Evolutionary conservation across 192 early-diverging fungal genomes (phyloP).

Genomic region (Entomortierella lignicola): DNA sequence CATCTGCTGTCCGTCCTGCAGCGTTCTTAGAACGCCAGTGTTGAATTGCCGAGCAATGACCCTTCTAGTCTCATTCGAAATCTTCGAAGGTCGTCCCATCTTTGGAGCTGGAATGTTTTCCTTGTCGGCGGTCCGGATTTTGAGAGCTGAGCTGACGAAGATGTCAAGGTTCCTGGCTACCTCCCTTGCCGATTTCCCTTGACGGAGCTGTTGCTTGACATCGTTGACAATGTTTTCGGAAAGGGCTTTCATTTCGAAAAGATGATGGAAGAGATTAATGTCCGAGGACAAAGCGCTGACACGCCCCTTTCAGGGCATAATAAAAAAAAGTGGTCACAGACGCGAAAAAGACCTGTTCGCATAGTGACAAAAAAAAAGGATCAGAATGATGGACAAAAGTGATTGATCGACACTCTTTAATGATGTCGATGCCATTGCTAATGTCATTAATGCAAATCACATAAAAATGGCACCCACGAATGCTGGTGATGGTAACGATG

Average conservation of each 20-base stretch:
- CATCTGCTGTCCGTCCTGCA: not conserved
- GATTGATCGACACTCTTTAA: too few species aligned
- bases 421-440: too few species aligned
- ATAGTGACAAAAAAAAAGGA: too few species aligned
- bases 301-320: too few species aligned
- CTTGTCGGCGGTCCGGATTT: slow-evolving; percentile 5
- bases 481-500: too few species aligned
- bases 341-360: too few species aligned
- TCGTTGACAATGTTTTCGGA: not conserved
- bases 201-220: not conserved
- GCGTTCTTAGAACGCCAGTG: slow-evolving; percentile 9
- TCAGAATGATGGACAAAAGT: too few species aligned
- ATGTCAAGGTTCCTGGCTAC: not conserved
- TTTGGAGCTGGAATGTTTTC: slow-evolving; percentile 16
- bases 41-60: slow-evolving; percentile 3
- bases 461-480: too few species aligned
- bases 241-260: not conserved
- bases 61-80: not conserved
- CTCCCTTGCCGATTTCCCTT: slow-evolving; percentile 8
- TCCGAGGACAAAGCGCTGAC: too few species aligned
- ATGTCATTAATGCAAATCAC: too few species aligned
- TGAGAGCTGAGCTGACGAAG: slow-evolving; percentile 1
- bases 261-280: too few species aligned
- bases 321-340: too few species aligned
- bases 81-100: not conserved